Evolutionary conservation across 1,284 basidiomycete species (phyloP), one percentile per base, ranked within the genome.

Genomic region (Golubevia sp.): DNA sequence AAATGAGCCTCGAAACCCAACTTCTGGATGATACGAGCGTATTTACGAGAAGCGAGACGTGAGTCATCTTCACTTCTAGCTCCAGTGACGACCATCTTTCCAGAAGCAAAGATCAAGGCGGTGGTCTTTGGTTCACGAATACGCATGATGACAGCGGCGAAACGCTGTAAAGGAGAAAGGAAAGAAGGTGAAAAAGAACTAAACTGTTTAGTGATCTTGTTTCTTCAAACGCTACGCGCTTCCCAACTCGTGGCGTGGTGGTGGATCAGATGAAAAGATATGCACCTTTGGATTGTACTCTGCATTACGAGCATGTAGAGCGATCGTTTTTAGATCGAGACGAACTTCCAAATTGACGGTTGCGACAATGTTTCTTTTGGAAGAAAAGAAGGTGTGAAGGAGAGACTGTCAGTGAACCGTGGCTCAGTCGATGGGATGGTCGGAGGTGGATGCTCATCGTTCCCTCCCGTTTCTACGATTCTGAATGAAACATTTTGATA

Each of bases 71-170:
- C 80, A 53, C 71, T 74, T 67, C 82, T 83, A 56, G 80, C 80
- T 63, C 80, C 80, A 4, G 80, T 83, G 62, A 82, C 79, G 21
- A 83, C 80, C 80, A 83, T 83, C 66, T 83, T 83, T 38, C 80
- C 80, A 2, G 77, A 80, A n/a, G 80, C 80, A 54, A 83, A 83
- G 66, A 82, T 81, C 24, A 83, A 69, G n/a, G 80, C 80, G 30
- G 80, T 83, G 34, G 80, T 83, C 70, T 81, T 81, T 34, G 80
- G 80, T 63, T 83, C 80, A 54, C 80, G 76, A 67, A 83, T 83
- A 64, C 80, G 77, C 80, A 83, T 83, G 63, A 83, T 83, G 58
- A 83, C 80, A 38, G 79, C 80, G 27, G 80, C 80, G 62, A 82
- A 83, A 55, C 80, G 79, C 67, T 73, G 68, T 15, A 58, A 23